Conservation (phyloP, 257 asterid genomes). For the Parsonsia alboflavescens region DNA sequence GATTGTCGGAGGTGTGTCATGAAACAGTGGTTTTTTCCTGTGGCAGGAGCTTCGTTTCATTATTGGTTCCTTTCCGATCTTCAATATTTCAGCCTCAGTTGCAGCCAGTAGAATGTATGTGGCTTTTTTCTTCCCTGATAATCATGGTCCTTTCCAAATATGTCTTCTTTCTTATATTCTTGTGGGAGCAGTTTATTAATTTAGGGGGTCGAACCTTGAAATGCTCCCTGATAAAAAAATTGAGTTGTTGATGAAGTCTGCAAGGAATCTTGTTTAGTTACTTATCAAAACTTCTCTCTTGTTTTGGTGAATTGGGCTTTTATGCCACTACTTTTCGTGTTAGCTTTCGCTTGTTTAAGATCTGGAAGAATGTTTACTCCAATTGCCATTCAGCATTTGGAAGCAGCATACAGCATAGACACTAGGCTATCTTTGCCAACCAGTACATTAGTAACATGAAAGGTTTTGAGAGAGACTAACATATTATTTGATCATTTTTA, state of each 20-base stretch:
- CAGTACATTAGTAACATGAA: neutral
- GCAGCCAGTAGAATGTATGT: slow-evolving; percentile 90
- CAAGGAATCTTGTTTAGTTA: neutral
- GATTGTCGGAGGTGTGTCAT: slow-evolving; percentile 2
- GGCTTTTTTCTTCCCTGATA: slow-evolving; percentile 16
- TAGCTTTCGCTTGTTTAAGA: neutral
- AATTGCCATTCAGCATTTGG: too few relatives aligned
- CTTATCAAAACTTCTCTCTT: neutral
- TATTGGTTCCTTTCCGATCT: slow-evolving; percentile 81
- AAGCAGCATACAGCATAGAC: neutral
- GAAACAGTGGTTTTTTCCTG: slow-evolving; percentile 19
- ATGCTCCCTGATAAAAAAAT: neutral
- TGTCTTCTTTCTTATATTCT: neutral
- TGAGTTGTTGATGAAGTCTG: neutral
- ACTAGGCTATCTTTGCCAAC: neutral
- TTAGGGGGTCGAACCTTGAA: neutral
- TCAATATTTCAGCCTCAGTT: slow-evolving; percentile 88
- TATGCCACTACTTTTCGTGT: neutral
- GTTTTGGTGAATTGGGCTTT: neutral
- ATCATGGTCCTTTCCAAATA: neutral
- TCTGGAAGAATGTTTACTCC: neutral
- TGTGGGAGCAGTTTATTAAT: neutral
- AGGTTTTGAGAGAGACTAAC: neutral
- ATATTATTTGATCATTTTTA: neutral
- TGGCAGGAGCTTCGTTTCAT: slow-evolving; percentile 95